phyloP scores from a whole-genome alignment of 768 basidiomycete species.

The Bullera alba region DNA sequence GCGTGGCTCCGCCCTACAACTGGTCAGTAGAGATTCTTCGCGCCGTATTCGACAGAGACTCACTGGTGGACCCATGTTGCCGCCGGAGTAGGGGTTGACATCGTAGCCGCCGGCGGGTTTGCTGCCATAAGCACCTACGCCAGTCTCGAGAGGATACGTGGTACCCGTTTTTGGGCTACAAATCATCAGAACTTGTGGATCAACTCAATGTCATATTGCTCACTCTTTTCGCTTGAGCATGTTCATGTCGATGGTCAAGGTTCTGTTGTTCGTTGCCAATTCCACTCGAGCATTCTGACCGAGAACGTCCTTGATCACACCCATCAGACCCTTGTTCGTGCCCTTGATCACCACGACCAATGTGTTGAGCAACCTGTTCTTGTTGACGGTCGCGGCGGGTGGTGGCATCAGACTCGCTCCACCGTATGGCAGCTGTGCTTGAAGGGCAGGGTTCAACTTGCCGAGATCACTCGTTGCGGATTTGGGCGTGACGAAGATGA shows the following conservation, averaged over 20 bases:
- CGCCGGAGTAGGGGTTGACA: slow-evolving; percentile 27
- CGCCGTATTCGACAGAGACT: slow-evolving; percentile 8
- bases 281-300: slow-evolving; percentile 82
- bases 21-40: slow-evolving; percentile 2
- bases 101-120: slow-evolving; percentile 28
- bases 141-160: slow-evolving; percentile 34
- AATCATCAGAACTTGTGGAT: neutral
- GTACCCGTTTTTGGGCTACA: slow-evolving; percentile 25
- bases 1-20: slow-evolving; percentile 30
- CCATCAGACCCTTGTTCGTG: slow-evolving; percentile 80
- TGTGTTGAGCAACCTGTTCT: slow-evolving; percentile 65
- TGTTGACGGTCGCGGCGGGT: slow-evolving; percentile 22
- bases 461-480: slow-evolving; percentile 67
- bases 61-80: slow-evolving; percentile 14
- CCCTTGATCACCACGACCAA: slow-evolving; percentile 77
- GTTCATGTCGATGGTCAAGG: slow-evolving; percentile 76
- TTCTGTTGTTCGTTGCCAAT: slow-evolving; percentile 77
- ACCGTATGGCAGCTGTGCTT: slow-evolving; percentile 35
- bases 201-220: slow-evolving; percentile 40
- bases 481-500: slow-evolving; percentile 81
- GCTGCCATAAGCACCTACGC: slow-evolving; percentile 8
- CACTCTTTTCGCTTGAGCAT: slow-evolving; percentile 68
- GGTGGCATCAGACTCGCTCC: slow-evolving; percentile 37
- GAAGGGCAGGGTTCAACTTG: slow-evolving; percentile 80
- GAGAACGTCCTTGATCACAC: slow-evolving; percentile 90